phyloP scores from a whole-genome alignment of 768 basidiomycete species.

The Boletus rex-veris region DNA sequence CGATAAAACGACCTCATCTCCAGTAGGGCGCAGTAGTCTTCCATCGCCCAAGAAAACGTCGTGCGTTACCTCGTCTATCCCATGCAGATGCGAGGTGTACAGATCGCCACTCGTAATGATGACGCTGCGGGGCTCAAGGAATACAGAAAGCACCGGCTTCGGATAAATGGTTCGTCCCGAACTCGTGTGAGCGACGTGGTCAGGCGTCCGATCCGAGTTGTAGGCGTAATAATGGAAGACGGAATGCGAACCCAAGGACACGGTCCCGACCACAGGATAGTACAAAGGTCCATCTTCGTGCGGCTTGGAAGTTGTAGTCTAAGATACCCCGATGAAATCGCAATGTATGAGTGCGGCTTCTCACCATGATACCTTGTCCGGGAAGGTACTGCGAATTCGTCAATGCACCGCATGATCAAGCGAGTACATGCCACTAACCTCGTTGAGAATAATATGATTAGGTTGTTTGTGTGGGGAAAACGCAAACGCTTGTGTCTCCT shows the following conservation, averaged over 20 bases:
- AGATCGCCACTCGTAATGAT: constrained; percentile 69
- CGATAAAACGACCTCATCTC: constrained; percentile 40
- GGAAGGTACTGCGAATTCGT: constrained; percentile 60
- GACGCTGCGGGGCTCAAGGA: constrained; percentile 84
- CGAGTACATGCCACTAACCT: constrained; percentile 42
- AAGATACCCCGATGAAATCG: constrained; percentile 1
- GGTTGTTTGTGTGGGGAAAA: constrained; percentile 61
- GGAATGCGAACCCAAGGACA: constrained; percentile 82
- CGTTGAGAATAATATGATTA: constrained; percentile 90
- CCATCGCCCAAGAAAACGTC: constrained; percentile 42
- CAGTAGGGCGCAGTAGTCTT: constrained; percentile 23
- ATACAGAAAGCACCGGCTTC: constrained; percentile 62
- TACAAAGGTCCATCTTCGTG: constrained; percentile 93
- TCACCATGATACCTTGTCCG: constrained; percentile 91
- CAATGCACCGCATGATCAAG: constrained; percentile 9
- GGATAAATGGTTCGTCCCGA: constrained; percentile 57
- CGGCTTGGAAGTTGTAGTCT: constrained; percentile 46
- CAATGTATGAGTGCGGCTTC: constrained; percentile 19
- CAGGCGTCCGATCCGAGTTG: constrained; percentile 15
- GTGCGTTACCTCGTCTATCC: constrained; percentile 58
- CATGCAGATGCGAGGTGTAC: constrained; percentile 75
- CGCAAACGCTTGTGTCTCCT: constrained; percentile 59
- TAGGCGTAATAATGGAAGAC: constrained; percentile 83
- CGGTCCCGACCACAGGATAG: constrained; percentile 83
- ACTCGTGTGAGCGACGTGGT: constrained; percentile 21